Conservation (phyloP, 2,329 filamentous ascomycete species). For the Colletotrichum kahawae region DNA sequence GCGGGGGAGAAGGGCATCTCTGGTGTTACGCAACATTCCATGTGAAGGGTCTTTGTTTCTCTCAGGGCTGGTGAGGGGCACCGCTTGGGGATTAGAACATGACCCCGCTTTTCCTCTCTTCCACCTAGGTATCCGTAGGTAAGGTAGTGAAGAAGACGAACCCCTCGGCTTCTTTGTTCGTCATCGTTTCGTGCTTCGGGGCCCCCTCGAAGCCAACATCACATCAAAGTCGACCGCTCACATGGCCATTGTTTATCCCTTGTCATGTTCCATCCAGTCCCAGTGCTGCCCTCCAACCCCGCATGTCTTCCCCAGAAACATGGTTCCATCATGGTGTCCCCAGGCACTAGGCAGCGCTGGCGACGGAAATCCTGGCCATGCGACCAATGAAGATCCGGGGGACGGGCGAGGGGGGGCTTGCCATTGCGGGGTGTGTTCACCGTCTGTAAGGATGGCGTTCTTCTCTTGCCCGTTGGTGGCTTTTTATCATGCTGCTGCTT, state of each 20-base stretch:
- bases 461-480: background rate
- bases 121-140: too few species aligned
- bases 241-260: background rate
- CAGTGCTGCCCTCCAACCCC: background rate
- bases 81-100: background rate
- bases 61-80: background rate
- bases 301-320: slow-evolving; percentile 17
- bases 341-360: background rate
- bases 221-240: background rate
- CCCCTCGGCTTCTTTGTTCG: background rate
- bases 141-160: background rate
- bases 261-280: background rate
- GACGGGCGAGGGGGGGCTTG: background rate
- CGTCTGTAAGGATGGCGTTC: background rate
- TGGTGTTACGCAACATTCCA: background rate
- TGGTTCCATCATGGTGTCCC: slow-evolving; percentile 1
- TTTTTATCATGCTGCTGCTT: background rate
- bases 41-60: background rate
- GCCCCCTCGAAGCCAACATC: background rate
- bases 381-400: slow-evolving; percentile 1
- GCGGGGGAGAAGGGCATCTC: background rate
- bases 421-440: background rate
- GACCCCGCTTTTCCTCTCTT: background rate
- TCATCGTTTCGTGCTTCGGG: background rate
- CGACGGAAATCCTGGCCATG: background rate